Percentiles rank a stretch among this genome's conserved stretches.
Evolutionary conservation across 768 basidiomycete species (phyloP).

Genomic region (Russula emetica): DNA sequence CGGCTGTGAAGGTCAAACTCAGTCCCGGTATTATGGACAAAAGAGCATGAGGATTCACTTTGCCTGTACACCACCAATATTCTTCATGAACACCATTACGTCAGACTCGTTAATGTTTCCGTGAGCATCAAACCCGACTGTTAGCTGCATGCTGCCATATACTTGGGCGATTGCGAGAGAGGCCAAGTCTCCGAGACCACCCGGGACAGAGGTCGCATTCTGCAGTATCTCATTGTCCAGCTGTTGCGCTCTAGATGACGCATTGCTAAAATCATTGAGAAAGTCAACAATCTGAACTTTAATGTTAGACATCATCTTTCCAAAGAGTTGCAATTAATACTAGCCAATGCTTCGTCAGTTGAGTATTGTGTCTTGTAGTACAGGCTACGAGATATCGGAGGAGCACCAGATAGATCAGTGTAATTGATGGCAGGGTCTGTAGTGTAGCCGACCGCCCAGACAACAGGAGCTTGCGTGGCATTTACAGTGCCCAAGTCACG

Average conservation of each 20-base stretch:
- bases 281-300: constrained; percentile 40
- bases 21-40: neutral
- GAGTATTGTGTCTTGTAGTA: constrained; percentile 42
- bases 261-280: constrained; percentile 43
- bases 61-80: constrained; percentile 26
- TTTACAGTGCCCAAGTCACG: constrained; percentile 31
- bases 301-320: neutral
- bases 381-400: constrained; percentile 41
- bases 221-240: constrained; percentile 48
- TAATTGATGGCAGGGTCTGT: constrained; percentile 32
- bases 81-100: constrained; percentile 49
- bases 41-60: constrained; percentile 34
- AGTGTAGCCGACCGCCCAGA: constrained; percentile 33
- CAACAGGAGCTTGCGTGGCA: constrained; percentile 27
- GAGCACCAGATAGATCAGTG: constrained; percentile 37
- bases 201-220: constrained; percentile 47
- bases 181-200: constrained; percentile 48
- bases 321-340: neutral
- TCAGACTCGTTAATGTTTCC: constrained; percentile 51
- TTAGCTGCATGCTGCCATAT: constrained; percentile 51
- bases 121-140: constrained; percentile 44
- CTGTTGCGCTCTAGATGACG: constrained; percentile 41
- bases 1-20: constrained; percentile 8
- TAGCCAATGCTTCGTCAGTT: constrained; percentile 24
- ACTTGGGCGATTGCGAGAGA: constrained; percentile 53